A percentile compares a stretch with the other conserved stretches of the same genome.
Evolutionary conservation across 306 rosid species (phyloP).

Genomic region (Cicer yamashitae): DNA sequence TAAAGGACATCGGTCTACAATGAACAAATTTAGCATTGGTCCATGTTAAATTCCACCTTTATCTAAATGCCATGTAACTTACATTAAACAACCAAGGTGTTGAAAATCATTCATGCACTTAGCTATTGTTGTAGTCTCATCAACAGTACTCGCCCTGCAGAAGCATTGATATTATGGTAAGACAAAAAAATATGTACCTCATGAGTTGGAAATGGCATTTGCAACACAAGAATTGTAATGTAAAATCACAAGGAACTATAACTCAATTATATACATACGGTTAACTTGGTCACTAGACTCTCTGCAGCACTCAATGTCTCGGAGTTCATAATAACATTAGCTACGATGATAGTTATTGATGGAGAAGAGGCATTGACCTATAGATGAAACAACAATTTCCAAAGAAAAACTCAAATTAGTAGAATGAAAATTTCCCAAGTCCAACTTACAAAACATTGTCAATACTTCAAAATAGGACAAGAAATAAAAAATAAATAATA

Average conservation of each 20-base stretch:
- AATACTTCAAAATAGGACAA: conserved; percentile 27
- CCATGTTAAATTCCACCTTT: too few relatives aligned
- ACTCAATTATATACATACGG: conserved; percentile 22
- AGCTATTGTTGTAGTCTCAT: too few relatives aligned
- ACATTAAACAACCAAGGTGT: too few relatives aligned
- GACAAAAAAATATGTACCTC: conserved; percentile 43
- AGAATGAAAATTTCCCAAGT: conserved; percentile 25
- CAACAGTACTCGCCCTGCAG: too few relatives aligned
- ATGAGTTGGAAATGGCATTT: conserved; percentile 29
- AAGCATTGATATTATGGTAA: too few relatives aligned
- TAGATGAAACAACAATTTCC: conserved; percentile 16
- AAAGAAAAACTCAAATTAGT: conserved; percentile 16
- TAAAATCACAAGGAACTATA: conserved; percentile 15
- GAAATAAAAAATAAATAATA: background rate
- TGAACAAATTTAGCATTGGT: too few relatives aligned
- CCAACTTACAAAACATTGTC: conserved; percentile 8
- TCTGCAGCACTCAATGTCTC: conserved; percentile 71
- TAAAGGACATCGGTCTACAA: too few relatives aligned
- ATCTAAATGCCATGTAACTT: too few relatives aligned
- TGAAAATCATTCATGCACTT: too few relatives aligned
- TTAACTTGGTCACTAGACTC: conserved; percentile 57
- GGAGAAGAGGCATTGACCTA: conserved; percentile 82
- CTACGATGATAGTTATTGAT: conserved; percentile 60
- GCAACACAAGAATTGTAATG: conserved; percentile 21
- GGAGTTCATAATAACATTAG: conserved; percentile 75